Percentiles rank a stretch among this genome's conserved stretches.
Evolutionary conservation across 306 rosid genomes (phyloP).

Genomic region (Cicer arietinum): DNA sequence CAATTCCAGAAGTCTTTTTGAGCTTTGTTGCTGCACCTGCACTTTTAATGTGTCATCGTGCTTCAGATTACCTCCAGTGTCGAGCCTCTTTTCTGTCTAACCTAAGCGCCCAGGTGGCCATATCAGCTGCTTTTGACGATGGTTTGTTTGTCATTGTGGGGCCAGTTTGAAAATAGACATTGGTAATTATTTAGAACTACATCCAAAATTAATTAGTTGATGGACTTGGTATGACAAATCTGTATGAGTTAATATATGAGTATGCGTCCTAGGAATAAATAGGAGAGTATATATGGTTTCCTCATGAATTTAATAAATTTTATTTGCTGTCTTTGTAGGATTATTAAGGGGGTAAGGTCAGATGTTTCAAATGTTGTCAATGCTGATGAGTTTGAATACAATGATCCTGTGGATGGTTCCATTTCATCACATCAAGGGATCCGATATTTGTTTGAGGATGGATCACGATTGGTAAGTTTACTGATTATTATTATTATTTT

Average conservation of each 20-base stretch:
- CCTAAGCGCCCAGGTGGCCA: conserved; percentile 21
- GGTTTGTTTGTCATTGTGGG: neutral
- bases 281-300: conserved; percentile 11
- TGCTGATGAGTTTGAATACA: conserved; percentile 95
- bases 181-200: neutral
- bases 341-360: conserved; percentile 65
- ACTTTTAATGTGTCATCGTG: conserved; percentile 4
- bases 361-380: conserved; percentile 78
- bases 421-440: conserved; percentile 95
- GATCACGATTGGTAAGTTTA: conserved; percentile 91
- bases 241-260: conserved; percentile 18
- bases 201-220: conserved; percentile 6
- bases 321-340: conserved; percentile 53
- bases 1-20: neutral
- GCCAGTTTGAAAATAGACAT: conserved; percentile 24
- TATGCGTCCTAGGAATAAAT: conserved; percentile 13
- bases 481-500: neutral
- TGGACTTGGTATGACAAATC: conserved; percentile 25
- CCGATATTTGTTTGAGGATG: conserved; percentile 95
- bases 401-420: conserved; percentile 94
- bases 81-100: conserved; percentile 8
- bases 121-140: neutral
- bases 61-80: conserved; percentile 11
- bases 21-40: neutral
- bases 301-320: conserved; percentile 24